Evolutionary conservation across 1,139 yeast species (phyloP).

Genomic region (Meyerozyma guilliermondii): DNA sequence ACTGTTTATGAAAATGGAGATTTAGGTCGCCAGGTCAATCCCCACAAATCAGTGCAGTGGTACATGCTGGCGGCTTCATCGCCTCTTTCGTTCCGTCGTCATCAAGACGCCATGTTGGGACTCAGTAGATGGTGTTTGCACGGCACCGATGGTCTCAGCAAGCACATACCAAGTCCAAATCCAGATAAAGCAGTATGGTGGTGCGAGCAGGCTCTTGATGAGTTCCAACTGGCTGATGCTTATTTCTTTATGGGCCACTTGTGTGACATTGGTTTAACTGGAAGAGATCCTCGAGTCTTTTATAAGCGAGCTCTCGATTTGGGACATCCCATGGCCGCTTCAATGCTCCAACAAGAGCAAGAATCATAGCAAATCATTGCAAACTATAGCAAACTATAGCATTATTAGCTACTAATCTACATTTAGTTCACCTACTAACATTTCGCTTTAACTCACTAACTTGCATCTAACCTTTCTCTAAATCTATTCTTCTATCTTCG

Average conservation of each 20-base stretch:
- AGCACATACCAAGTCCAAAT: constrained; percentile 54
- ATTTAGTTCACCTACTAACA: neutral
- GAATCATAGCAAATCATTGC: neutral
- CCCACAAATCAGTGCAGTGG: constrained; percentile 84
- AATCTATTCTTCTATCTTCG: no score
- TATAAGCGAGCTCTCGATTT: constrained; percentile 4
- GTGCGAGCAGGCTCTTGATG: constrained; percentile 84
- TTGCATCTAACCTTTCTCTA: no score
- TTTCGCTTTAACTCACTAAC: no score
- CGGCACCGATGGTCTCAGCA: constrained; percentile 60
- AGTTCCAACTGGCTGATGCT: constrained; percentile 69
- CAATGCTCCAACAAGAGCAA: neutral
- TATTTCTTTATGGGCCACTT: constrained; percentile 81
- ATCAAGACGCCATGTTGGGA: constrained; percentile 85
- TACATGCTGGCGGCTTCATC: constrained; percentile 71
- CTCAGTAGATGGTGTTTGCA: constrained; percentile 88
- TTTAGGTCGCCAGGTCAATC: constrained; percentile 58
- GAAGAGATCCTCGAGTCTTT: constrained; percentile 9
- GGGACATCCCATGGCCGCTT: constrained; percentile 4
- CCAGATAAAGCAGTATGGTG: constrained; percentile 80
- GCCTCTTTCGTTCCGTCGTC: constrained; percentile 51
- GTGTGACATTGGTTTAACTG: constrained; percentile 63
- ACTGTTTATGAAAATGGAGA: constrained; percentile 85
- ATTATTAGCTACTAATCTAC: neutral
- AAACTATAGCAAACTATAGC: no score